These are phyloP conservation scores for Cercospora berteroae DNA, from an alignment of 2,329 filamentous ascomycete species.

Conservation along the genomic window DNA sequence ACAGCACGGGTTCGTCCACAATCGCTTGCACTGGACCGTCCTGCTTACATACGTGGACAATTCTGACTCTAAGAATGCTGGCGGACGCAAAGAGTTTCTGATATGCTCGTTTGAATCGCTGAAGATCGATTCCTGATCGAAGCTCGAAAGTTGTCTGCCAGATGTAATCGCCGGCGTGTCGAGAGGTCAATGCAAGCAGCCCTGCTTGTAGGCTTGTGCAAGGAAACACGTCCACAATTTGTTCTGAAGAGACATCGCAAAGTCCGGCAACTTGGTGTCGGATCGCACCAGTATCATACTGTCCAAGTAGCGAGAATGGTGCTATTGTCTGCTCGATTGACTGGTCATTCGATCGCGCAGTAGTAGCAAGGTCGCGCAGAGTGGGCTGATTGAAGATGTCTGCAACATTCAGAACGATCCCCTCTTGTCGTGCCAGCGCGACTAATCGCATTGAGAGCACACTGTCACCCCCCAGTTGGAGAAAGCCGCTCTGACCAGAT, in stretches of 20 bases:
- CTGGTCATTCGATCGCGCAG: background rate
- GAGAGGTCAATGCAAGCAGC: constrained; percentile 9
- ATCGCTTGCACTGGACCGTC: constrained; percentile 5
- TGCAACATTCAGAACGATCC: constrained; percentile 42
- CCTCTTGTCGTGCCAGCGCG: constrained; percentile 39
- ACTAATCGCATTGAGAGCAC: constrained; percentile 47
- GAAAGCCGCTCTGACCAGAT: constrained; percentile 37
- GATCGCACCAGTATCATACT: background rate
- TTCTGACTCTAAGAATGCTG: background rate
- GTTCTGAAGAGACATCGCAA: background rate
- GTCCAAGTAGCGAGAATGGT: constrained; percentile 6
- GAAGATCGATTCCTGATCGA: constrained; percentile 28
- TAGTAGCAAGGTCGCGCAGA: background rate
- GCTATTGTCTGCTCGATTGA: background rate
- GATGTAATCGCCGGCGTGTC: constrained; percentile 1
- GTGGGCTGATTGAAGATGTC: constrained; percentile 41
- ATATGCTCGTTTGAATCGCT: background rate
- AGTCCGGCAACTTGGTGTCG: background rate
- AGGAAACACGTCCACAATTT: constrained; percentile 32
- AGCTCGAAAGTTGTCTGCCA: constrained; percentile 26
- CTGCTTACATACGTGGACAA: background rate
- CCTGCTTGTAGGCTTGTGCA: constrained; percentile 6
- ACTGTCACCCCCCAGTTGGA: constrained; percentile 48
- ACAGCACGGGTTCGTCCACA: background rate
- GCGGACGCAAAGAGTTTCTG: background rate